phyloP scores from a whole-genome alignment of 1,284 basidiomycete genomes.

The Ustilago nuda region DNA sequence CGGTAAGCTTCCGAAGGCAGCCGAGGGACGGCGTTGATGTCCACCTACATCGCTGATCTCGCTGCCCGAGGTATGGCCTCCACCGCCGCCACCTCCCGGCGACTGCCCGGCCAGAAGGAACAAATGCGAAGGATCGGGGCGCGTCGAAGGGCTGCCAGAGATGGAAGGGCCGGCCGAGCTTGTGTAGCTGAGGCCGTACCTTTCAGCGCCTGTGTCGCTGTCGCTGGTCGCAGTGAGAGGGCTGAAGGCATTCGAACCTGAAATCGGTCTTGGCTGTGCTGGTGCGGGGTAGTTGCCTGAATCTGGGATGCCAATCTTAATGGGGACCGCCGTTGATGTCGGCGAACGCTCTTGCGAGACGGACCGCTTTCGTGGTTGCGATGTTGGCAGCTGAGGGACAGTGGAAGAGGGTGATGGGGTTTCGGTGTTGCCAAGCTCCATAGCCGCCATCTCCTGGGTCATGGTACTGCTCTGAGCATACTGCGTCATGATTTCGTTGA shows the following conservation, averaged over 20 bases:
- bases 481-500: conserved; percentile 81
- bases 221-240: conserved; percentile 55
- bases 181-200: conserved; percentile 58
- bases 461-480: conserved; percentile 56
- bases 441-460: conserved; percentile 55
- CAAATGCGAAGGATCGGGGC: conserved; percentile 22
- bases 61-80: conserved; percentile 43
- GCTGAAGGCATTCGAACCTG: conserved; percentile 48
- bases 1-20: conserved; percentile 36
- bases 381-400: conserved; percentile 19
- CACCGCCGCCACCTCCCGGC: conserved; percentile 37
- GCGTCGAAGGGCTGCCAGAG: conserved; percentile 48
- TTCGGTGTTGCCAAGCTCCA: conserved; percentile 44
- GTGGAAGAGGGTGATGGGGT: conserved; percentile 36
- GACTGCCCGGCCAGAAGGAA: conserved; percentile 44
- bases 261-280: conserved; percentile 55
- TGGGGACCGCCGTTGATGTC: conserved; percentile 25
- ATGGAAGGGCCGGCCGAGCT: conserved; percentile 55
- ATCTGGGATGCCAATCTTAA: conserved; percentile 57
- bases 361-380: conserved; percentile 25
- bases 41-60: conserved; percentile 47
- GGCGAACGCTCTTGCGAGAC: conserved; percentile 39
- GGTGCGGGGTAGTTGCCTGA: conserved; percentile 41
- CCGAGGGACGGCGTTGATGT: conserved; percentile 40
- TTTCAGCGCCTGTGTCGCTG: conserved; percentile 56